Base-by-base conservation (phyloP, 805 yeast genomes). In the Lachancea kluyveri region DNA sequence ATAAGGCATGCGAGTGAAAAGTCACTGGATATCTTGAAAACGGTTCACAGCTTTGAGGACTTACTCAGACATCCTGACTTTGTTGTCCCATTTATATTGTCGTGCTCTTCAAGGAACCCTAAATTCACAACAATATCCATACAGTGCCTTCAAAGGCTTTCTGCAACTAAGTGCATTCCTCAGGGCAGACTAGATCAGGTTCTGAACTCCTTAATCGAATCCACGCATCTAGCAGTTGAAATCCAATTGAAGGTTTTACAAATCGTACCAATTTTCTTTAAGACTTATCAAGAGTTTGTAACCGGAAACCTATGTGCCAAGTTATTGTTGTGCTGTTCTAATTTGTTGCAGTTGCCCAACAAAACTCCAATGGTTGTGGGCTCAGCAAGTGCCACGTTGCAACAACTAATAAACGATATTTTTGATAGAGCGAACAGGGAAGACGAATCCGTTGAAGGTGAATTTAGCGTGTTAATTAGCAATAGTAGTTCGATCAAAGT, bases 351-450 rank as follows among this genome's bases (percentile, higher is more conserved):
- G 35, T 62, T 74, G 9, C 68, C 76, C 9, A 80, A 75, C 39
- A 80, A 82, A 45, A 70, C 78, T 4, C 74, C 81, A 0, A 83
- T 84, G 45, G 95, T 92, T 4, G 68, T 75, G 9, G 88, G 87
- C 47, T 84, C 97, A 0, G 96, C 97, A 0, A 77, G 85, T 30
- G 98, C 97, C 2, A 86, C 97, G 3, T 68, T 87, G 27, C 94
- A 87, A 41, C 97, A 92, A 53, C 60, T 92, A 25, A 69, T 87
- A 26, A 74, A 81, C 21, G 74, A 81, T 18, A 71, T 87, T 0
- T 90, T 81, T 54, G 97, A 90, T 68, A 74, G 49, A 68, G 75
- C 28, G 42, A 35, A 37, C 2, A 45, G 48, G 4, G 50, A 45
- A 3, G 52, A 39, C 8, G 41, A 42, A 8, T 40, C 48, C 10